Evolutionary conservation across 208 protist species (phyloP).

Genomic region (Acanthamoeba sp.): DNA sequence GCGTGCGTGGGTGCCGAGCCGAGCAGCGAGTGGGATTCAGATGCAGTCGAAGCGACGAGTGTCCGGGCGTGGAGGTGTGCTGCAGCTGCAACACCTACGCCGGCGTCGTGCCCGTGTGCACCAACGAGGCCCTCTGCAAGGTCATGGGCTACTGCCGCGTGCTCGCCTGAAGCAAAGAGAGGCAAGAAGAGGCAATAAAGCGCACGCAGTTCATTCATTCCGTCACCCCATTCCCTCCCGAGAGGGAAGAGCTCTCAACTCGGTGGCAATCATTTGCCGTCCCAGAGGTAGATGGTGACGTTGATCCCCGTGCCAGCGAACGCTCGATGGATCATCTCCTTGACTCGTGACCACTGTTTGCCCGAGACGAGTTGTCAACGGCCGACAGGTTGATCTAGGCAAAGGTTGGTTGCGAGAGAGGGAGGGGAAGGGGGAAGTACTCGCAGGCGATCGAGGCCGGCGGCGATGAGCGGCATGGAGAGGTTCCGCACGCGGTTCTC

Average conservation of each 20-base stretch:
- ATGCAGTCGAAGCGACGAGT: not conserved
- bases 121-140: slow-evolving; percentile 18
- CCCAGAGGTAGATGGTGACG: slow-evolving; percentile 17
- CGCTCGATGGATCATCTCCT: slow-evolving; percentile 30
- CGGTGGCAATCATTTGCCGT: not conserved
- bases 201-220: too few relatives aligned
- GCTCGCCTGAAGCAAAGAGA: not conserved
- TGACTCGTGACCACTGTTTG: not conserved
- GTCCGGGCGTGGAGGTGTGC: not conserved
- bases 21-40: not conserved
- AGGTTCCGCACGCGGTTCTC: not conserved
- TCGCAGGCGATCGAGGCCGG: not conserved
- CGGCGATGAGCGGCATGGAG: not conserved
- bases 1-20: too few relatives aligned
- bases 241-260: not conserved
- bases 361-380: too few relatives aligned
- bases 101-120: slow-evolving; percentile 1
- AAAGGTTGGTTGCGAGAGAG: not conserved
- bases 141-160: not conserved
- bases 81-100: slow-evolving; percentile 42
- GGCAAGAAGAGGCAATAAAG: too few relatives aligned
- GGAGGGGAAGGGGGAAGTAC: not conserved
- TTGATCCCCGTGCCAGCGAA: not conserved
- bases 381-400: too few relatives aligned
- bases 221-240: too few relatives aligned